Base-by-base conservation (phyloP, 441 rosid species). In the Theobroma grandiflorum region DNA sequence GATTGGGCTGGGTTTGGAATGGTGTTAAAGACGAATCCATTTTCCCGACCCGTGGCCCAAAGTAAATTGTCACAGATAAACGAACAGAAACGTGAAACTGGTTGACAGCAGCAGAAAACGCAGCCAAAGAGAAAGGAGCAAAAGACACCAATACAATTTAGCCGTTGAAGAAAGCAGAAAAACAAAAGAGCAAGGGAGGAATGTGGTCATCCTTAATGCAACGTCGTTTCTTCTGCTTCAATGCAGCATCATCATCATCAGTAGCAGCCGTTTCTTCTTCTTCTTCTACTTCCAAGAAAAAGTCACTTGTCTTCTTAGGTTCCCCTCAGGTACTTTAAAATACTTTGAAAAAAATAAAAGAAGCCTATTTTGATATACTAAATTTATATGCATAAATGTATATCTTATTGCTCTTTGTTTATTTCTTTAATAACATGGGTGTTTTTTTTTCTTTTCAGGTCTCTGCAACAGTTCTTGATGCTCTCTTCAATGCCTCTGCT, bases 291-390 rank as follows among this genome's bases (percentile, higher is more conserved):
- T 85, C 90, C 40, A 91, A 84, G 90, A 94, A 91, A 87, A 95
- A 89, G 81, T 84, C 95, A 8, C 91, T 94, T 55, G 91, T 95
- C 84, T 95, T 96, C 90, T 74, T 96, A 76, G 99, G 98, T 79
- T 92, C 99, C 83, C 98, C 99, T 81, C 88, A 93, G 93, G 99
- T 92, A 26, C 79, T 61, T n/a, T 40, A 10, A 53, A 59, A 61
- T 38, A 12, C 50, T 10, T 3, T 9, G 14, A 10, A 38, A 37
- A 15, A 57, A n/a, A n/a, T 4, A 47, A 20, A 55, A n/a, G 3
- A n/a, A 42, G 55, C 0, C 18, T 4, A 2, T 43, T 68, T 69
- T 26, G 10, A 33, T 11, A 20, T 12, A 45, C 20, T 12, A 47
- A 38, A 14, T 26, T 47, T 70, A 49, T 15, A 6, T 49, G 74